Conservation (phyloP, 805 yeast genomes). For the Candida corydali region DNA sequence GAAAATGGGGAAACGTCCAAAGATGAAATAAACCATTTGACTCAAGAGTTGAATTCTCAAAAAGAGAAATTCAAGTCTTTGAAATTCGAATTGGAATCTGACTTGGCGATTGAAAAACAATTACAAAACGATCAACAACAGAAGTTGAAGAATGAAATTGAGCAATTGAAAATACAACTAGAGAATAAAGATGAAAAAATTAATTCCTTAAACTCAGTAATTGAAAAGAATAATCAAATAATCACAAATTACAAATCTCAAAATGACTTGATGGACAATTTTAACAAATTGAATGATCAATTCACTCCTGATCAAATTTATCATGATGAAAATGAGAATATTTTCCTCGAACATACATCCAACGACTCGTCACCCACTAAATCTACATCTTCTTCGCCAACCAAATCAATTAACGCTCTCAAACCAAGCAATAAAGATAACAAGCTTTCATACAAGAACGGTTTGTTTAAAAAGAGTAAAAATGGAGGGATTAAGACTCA, state of each 20-base stretch:
- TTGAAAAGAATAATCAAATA: no score
- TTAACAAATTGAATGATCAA: not conserved
- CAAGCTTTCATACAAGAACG: slow-evolving; percentile 4
- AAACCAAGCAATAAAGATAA: slow-evolving; percentile 1
- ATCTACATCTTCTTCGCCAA: not conserved
- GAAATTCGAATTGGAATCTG: slow-evolving; percentile 6
- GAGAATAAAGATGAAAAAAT: not conserved
- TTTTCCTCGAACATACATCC: not conserved
- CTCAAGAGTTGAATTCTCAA: not conserved
- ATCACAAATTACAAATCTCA: not conserved
- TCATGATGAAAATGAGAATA: slow-evolving; percentile 5
- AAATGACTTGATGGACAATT: not conserved
- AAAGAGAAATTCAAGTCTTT: slow-evolving; percentile 1
- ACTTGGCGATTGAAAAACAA: slow-evolving; percentile 6
- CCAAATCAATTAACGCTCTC: not conserved
- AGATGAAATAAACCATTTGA: not conserved
- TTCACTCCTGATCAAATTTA: slow-evolving; percentile 7
- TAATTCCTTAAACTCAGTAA: not conserved
- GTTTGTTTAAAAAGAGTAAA: not conserved
- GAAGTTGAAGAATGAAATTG: not conserved
- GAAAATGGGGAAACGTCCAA: not conserved
- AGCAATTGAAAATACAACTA: not conserved
- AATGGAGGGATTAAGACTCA: no score
- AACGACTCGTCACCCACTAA: not conserved
- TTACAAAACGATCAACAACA: not conserved